Evolutionary conservation across 805 yeast species (phyloP).

Genomic region (Kazachstania viticola): DNA sequence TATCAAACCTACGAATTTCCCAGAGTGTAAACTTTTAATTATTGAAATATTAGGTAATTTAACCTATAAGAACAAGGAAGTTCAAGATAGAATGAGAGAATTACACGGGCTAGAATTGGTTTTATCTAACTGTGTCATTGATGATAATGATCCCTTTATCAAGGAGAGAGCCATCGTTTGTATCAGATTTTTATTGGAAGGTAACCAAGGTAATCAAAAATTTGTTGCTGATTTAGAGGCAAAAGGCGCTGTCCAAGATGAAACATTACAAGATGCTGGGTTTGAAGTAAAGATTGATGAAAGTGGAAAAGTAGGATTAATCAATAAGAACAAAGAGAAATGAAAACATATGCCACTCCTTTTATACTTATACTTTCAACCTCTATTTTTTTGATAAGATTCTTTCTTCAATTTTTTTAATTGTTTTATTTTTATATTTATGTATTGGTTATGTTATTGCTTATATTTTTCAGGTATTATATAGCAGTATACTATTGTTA

Average conservation of each 20-base stretch:
- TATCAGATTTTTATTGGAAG: conserved; percentile 51
- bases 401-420: neutral
- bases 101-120: conserved; percentile 60
- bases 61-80: conserved; percentile 36
- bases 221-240: conserved; percentile 76
- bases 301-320: conserved; percentile 52
- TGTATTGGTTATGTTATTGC: too few relatives aligned
- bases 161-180: conserved; percentile 80
- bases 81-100: conserved; percentile 59
- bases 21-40: conserved; percentile 52
- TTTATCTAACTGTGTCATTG: conserved; percentile 73
- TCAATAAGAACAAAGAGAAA: conserved; percentile 12
- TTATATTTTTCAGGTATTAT: too few relatives aligned
- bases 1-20: conserved; percentile 34
- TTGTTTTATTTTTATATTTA: neutral
- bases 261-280: conserved; percentile 58
- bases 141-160: conserved; percentile 77
- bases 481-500: too few relatives aligned
- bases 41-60: conserved; percentile 57
- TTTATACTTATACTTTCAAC: too few relatives aligned
- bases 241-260: conserved; percentile 46
- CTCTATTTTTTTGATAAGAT: neutral
- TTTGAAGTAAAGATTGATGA: conserved; percentile 60
- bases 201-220: conserved; percentile 59
- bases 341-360: neutral